Base-by-base conservation (phyloP, 805 yeast genomes). In the Ogataea henricii region DNA sequence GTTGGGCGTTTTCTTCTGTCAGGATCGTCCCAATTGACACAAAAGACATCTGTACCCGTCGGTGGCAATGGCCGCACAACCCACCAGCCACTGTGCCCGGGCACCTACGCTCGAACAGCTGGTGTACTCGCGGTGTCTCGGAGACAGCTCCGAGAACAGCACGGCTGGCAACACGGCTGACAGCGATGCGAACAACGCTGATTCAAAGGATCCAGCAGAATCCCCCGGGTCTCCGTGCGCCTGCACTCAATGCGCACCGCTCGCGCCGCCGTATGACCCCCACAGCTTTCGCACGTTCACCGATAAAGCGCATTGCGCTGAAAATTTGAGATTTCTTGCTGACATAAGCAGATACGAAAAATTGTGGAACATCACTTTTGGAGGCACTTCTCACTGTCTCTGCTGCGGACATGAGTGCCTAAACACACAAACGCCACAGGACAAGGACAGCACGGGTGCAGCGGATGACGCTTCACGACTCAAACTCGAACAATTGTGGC, bases 301-400 rank as follows among this genome's bases (percentile, higher is more conserved):
- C 2, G 25, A 32, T 4, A 16, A 46, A 3, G 39, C 54, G 6
- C 59, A 57, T 44, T 60, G 64, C 43, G 26, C 27, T 12, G 64
- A 60, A 41, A 60, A 58, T 35, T 38, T 60, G 20, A 48, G 47
- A 6, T 60, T 60, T 32, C 48, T 60, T 23, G 43, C 53, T 3
- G 58, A 51, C 22, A 44, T 58, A 18, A 51, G 57, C 41, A 39
- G 34, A 10, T 58, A 60, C 30, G 59, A 58, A 43, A 14, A 14
- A 4, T 13, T 53, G 18, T 60, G 60, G 60, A 55, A 57, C 34
- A 30, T 38, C 8, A 10, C 29, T 22, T 49, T 41, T 21, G 29
- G 33, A 22, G 16, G 22, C 10, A 16, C 8, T 10, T 34, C 37
- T 13, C 37, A 34, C n/a, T 17, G 12, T 20, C 21, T 34, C 6